Conservation (phyloP, 345 rosid species). For the Salix exigua region DNA sequence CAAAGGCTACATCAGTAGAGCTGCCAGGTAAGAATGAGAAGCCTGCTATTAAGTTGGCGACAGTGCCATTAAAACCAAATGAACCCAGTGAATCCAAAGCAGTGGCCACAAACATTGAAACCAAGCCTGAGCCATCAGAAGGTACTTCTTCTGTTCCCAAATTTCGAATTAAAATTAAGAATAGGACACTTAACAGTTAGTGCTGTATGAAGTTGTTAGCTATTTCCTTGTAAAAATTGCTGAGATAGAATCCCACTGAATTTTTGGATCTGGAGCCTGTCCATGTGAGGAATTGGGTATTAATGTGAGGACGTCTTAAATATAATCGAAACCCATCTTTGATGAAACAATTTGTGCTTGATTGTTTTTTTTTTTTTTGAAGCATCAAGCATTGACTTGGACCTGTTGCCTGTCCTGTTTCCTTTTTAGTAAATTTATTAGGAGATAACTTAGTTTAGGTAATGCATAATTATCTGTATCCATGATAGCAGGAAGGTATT, state of each 20-base stretch:
- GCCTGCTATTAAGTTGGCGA: slow-evolving; percentile 15
- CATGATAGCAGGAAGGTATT: no score
- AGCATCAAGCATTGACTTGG: no score
- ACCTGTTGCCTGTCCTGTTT: no score
- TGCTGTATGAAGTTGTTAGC: neutral
- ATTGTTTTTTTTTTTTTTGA: no score
- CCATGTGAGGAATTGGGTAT: neutral
- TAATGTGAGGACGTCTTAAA: neutral
- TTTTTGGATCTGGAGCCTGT: neutral
- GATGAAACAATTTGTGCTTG: neutral
- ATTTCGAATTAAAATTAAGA: slow-evolving; percentile 70
- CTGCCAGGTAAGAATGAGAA: slow-evolving; percentile 24
- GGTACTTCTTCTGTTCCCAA: slow-evolving; percentile 42
- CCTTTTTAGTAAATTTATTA: no score
- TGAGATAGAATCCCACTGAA: neutral
- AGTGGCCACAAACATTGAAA: slow-evolving; percentile 31
- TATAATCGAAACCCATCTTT: neutral
- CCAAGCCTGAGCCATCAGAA: slow-evolving; percentile 47
- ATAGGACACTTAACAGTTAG: slow-evolving; percentile 42
- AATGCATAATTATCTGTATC: no score
- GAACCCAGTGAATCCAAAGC: slow-evolving; percentile 41
- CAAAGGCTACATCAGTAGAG: slow-evolving; percentile 29
- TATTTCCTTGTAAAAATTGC: neutral
- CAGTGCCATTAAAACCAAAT: slow-evolving; percentile 30
- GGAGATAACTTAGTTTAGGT: no score